Conservation (phyloP, 2,329 filamentous ascomycete species). For the Mollisiaceae sp. region DNA sequence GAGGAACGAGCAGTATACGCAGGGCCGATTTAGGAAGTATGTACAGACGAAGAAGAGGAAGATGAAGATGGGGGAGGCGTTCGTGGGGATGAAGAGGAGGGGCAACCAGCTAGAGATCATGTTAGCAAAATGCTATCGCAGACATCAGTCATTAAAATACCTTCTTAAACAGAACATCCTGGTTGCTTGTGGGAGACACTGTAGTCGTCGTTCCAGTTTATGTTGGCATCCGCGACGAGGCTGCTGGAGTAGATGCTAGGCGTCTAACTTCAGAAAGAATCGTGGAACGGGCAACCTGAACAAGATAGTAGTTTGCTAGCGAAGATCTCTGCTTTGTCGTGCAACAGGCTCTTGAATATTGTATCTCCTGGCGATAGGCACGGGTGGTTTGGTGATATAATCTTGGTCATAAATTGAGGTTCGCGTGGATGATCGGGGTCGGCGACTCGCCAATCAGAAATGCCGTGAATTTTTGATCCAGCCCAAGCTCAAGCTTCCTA, state of each 20-base stretch:
- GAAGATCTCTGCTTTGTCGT: conserved; percentile 1
- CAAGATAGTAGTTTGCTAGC: not conserved
- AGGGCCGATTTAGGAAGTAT: conserved; percentile 95
- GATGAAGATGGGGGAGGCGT: conserved; percentile 84
- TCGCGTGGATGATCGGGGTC: not conserved
- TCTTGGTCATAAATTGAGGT: not conserved
- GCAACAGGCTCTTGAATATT: not conserved
- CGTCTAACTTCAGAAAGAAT: conserved; percentile 3
- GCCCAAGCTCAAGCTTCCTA: not conserved
- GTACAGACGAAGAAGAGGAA: conserved; percentile 90
- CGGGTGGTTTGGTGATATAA: conserved; percentile 10
- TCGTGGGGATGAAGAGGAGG: conserved; percentile 86
- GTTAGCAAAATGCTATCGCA: conserved; percentile 27
- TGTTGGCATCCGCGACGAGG: conserved; percentile 32
- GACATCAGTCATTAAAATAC: conserved; percentile 44
- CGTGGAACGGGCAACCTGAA: not conserved
- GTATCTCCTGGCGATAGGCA: conserved; percentile 21
- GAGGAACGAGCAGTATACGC: conserved; percentile 96
- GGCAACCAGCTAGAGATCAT: conserved; percentile 72
- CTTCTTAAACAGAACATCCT: conserved; percentile 68
- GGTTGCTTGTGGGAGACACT: conserved; percentile 16
- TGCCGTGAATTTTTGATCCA: not conserved
- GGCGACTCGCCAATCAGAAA: not conserved
- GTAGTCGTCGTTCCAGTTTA: conserved; percentile 25
- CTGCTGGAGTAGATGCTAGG: not conserved